Conservation (phyloP, 2,329 filamentous ascomycete species). For the Botrytis fragariae region DNA sequence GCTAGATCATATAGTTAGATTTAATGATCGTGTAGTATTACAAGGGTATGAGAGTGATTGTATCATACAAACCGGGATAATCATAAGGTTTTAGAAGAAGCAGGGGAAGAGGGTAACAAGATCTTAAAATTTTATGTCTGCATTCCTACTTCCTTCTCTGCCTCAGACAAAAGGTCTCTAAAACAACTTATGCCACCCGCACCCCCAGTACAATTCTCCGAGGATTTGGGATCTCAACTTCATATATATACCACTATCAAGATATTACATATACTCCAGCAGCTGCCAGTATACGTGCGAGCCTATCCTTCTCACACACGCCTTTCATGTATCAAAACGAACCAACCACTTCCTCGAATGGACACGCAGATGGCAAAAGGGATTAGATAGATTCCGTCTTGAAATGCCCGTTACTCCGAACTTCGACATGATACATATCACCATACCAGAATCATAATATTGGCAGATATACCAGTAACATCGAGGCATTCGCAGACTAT, state of each 20-base stretch:
- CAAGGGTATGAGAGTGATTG: no score
- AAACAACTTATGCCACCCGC: neutral
- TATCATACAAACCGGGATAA: neutral
- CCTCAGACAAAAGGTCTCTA: accelerated
- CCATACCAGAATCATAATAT: neutral
- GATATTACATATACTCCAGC: neutral
- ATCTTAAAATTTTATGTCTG: no score
- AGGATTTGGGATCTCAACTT: neutral
- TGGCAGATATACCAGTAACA: neutral
- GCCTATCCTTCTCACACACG: accelerated
- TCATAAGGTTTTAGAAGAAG: neutral
- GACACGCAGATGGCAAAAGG: neutral
- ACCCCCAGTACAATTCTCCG: accelerated
- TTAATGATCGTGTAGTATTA: no score
- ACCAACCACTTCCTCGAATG: neutral
- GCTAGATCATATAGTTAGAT: neutral
- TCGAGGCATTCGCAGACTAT: neutral
- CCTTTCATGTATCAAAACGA: no score
- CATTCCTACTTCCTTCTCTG: accelerated
- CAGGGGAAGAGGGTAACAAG: neutral
- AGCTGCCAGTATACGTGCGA: neutral
- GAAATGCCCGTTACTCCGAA: accelerated
- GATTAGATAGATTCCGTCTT: neutral
- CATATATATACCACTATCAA: neutral
- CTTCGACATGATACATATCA: neutral